A percentile compares a stretch with the other conserved stretches of the same genome.
These are phyloP conservation scores for Penicillium glabrum DNA, from an alignment of 2,329 filamentous ascomycete species.

Conservation along the genomic window DNA sequence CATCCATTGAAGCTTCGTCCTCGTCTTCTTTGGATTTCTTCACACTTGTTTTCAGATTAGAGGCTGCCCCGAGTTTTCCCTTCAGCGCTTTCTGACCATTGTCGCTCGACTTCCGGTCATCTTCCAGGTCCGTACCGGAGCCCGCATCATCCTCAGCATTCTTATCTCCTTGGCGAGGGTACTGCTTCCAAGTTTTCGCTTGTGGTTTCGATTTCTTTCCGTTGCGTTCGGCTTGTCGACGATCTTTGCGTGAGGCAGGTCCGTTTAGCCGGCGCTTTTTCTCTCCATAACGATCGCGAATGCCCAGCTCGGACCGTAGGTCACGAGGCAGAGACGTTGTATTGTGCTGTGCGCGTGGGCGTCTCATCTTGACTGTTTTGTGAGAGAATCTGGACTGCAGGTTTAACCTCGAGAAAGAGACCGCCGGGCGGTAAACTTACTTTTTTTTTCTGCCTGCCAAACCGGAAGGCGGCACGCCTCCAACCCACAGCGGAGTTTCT, in stretches of 20 bases:
- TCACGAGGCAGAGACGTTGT: constrained; percentile 43
- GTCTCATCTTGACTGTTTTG: constrained; percentile 30
- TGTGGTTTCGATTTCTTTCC: constrained; percentile 56
- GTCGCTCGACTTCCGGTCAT: constrained; percentile 20
- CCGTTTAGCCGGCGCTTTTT: constrained; percentile 32
- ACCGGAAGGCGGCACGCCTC: constrained; percentile 17
- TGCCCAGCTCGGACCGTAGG: constrained; percentile 41
- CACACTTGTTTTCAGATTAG: background rate
- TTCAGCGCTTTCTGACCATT: constrained; percentile 16
- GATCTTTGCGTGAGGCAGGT: constrained; percentile 58
- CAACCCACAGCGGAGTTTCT: constrained; percentile 25
- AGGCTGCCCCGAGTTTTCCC: constrained; percentile 1
- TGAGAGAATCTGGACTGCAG: background rate
- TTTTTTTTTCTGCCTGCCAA: constrained; percentile 27
- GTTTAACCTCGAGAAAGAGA: background rate
- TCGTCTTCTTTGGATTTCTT: constrained; percentile 22
- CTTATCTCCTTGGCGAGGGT: constrained; percentile 8
- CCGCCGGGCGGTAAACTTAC: constrained; percentile 17
- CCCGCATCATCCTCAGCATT: constrained; percentile 29
- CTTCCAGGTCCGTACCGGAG: constrained; percentile 18
- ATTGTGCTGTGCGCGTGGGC: constrained; percentile 32
- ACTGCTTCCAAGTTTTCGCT: constrained; percentile 18
- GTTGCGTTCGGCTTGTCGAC: constrained; percentile 64
- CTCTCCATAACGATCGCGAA: constrained; percentile 37
- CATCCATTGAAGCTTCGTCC: background rate